Percentiles rank a stretch among this genome's conserved stretches.
Conservation (phyloP, 257 asterid species). For the Salvia splendens region DNA sequence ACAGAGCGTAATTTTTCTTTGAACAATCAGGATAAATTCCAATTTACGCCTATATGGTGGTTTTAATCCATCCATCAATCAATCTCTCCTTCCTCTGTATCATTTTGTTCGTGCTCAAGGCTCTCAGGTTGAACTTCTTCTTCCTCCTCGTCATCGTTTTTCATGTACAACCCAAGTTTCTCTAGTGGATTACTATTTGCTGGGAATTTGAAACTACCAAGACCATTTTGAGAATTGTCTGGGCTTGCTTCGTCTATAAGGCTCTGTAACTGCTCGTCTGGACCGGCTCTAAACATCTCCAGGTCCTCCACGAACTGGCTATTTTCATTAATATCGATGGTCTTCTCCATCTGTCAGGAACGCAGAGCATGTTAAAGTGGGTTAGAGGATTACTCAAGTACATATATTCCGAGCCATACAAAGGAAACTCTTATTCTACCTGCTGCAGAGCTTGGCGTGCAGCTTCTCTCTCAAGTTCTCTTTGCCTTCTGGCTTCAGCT, state of each 20-base stretch:
- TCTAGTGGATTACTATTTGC: conserved; percentile 65
- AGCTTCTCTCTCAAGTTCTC: conserved; percentile 84
- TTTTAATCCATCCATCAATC: conserved; percentile 34
- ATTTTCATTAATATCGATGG: conserved; percentile 70
- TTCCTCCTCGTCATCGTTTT: conserved; percentile 67
- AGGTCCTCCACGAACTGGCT: conserved; percentile 68
- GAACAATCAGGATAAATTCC: conserved; percentile 14
- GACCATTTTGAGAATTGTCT: conserved; percentile 45
- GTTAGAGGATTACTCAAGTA: not conserved
- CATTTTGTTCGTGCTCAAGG: conserved; percentile 39
- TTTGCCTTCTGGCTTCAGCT: conserved; percentile 60
- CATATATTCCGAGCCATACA: not conserved
- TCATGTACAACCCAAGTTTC: conserved; percentile 75
- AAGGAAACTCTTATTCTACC: conserved; percentile 38
- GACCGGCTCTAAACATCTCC: conserved; percentile 60
- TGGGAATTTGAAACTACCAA: conserved; percentile 65
- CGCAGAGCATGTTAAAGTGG: not conserved
- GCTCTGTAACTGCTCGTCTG: conserved; percentile 54
- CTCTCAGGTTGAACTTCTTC: conserved; percentile 55
- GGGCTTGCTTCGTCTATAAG: conserved; percentile 63
- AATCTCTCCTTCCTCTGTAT: conserved; percentile 51
- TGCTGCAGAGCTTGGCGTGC: conserved; percentile 76
- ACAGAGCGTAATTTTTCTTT: conserved; percentile 4
- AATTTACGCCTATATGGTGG: not conserved
- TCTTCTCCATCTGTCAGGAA: conserved; percentile 70